Conservation (phyloP, 2,329 filamentous ascomycete genomes). For the Lizonia empirigonia region DNA sequence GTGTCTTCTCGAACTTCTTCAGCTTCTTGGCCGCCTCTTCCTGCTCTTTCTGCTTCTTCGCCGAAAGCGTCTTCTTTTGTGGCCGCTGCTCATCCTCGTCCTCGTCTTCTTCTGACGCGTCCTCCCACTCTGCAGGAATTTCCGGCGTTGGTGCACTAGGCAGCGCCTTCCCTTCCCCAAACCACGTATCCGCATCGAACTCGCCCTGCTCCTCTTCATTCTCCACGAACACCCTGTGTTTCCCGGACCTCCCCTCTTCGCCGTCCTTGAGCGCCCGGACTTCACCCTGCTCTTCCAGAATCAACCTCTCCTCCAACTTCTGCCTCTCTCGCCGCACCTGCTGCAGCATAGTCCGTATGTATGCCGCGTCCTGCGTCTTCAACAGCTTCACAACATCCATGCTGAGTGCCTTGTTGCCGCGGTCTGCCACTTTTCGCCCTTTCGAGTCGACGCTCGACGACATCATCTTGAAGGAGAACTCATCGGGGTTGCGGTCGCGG, state of each 20-base stretch:
- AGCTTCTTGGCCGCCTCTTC: conserved; percentile 37
- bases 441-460: conserved; percentile 56
- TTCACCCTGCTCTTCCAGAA: conserved; percentile 47
- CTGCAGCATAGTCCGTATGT: conserved; percentile 64
- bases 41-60: conserved; percentile 42
- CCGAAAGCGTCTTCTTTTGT: conserved; percentile 33
- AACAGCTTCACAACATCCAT: conserved; percentile 66
- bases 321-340: conserved; percentile 60
- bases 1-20: conserved; percentile 49
- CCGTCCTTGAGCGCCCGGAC: conserved; percentile 49
- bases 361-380: conserved; percentile 69
- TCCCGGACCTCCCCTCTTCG: conserved; percentile 29
- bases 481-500: conserved; percentile 66
- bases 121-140: conserved; percentile 29
- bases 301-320: conserved; percentile 51
- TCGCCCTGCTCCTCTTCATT: conserved; percentile 49
- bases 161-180: conserved; percentile 41
- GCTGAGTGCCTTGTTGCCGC: conserved; percentile 55
- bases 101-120: conserved; percentile 31
- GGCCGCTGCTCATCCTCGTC: conserved; percentile 20
- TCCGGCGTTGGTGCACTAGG: conserved; percentile 29
- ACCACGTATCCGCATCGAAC: conserved; percentile 51
- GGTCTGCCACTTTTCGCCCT: conserved; percentile 49
- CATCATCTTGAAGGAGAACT: conserved; percentile 70
- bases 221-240: conserved; percentile 50